phyloP scores from a whole-genome alignment of 805 yeast species.

The Metschnikowia lochheadii region DNA sequence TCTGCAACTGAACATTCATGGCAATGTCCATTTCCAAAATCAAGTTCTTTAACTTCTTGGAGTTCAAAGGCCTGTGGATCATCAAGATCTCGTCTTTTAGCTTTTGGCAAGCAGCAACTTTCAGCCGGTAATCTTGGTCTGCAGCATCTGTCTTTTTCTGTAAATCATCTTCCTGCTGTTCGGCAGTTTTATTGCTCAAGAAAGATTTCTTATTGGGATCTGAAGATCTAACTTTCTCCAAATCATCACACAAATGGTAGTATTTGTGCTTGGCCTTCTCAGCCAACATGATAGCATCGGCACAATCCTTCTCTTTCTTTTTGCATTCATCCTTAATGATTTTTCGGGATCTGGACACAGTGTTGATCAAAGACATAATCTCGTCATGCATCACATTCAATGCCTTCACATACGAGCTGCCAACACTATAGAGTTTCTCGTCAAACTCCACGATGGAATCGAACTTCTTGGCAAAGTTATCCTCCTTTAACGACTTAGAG shows the following conservation, averaged over 20 bases:
- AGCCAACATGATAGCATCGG: slow-evolving; percentile 76
- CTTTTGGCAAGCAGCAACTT: slow-evolving; percentile 68
- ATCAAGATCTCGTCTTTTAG: slow-evolving; percentile 68
- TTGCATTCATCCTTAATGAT: slow-evolving; percentile 75
- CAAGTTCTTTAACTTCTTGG: slow-evolving; percentile 67
- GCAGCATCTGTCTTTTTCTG: slow-evolving; percentile 76
- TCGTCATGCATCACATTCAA: slow-evolving; percentile 85
- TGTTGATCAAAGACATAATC: slow-evolving; percentile 61
- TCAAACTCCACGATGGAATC: slow-evolving; percentile 72
- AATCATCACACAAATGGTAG: slow-evolving; percentile 75
- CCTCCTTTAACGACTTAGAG: slow-evolving; percentile 45
- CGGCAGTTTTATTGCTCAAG: slow-evolving; percentile 71
- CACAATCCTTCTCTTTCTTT: slow-evolving; percentile 77
- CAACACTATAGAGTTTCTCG: slow-evolving; percentile 66
- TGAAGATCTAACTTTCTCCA: slow-evolving; percentile 72
- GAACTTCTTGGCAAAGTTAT: slow-evolving; percentile 62
- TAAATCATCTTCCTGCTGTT: slow-evolving; percentile 88
- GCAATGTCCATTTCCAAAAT: slow-evolving; percentile 89
- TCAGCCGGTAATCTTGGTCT: slow-evolving; percentile 79
- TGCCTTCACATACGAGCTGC: slow-evolving; percentile 72
- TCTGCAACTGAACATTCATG: slow-evolving; percentile 79
- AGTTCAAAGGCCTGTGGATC: slow-evolving; percentile 72
- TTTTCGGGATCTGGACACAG: slow-evolving; percentile 72
- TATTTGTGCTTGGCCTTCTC: slow-evolving; percentile 82
- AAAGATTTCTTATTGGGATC: slow-evolving; percentile 85